Conservation (phyloP, 2,329 filamentous ascomycete genomes). For the Gremmenia infestans region DNA sequence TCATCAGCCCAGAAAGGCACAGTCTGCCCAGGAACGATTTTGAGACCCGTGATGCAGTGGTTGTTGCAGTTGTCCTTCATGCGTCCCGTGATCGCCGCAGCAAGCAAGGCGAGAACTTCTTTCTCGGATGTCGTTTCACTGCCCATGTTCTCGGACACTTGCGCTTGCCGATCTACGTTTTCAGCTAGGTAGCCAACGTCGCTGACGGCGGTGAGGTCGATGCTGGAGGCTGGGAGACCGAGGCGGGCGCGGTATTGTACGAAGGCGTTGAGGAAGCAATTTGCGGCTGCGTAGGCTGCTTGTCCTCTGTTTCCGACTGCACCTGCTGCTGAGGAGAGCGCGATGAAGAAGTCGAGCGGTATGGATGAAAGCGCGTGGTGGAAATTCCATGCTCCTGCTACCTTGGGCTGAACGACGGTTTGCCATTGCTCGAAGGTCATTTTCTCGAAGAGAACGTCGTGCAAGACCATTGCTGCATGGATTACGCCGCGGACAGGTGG, state of each 20-base stretch:
- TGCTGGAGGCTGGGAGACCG: conserved; percentile 18
- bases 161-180: conserved; percentile 13
- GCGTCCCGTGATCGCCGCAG: conserved; percentile 24
- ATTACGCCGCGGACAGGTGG: conserved; percentile 23
- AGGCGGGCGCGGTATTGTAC: conserved; percentile 16
- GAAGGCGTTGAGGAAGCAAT: conserved; percentile 29
- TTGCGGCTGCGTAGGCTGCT: conserved; percentile 31
- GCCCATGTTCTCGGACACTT: conserved; percentile 14
- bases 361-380: conserved; percentile 14
- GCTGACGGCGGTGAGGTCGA: conserved; percentile 21
- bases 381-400: conserved; percentile 23
- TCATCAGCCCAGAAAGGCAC: conserved; percentile 30
- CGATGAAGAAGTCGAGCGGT: conserved; percentile 33
- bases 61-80: conserved; percentile 9
- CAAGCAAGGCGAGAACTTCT: conserved; percentile 24
- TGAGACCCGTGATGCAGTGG: conserved; percentile 24
- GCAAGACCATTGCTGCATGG: conserved; percentile 26
- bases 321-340: conserved; percentile 19
- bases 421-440: conserved; percentile 34
- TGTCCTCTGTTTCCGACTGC: conserved; percentile 25
- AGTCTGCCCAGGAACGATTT: conserved; percentile 6
- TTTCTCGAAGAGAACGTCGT: conserved; percentile 24
- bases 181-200: conserved; percentile 30
- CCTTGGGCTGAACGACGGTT: conserved; percentile 33
- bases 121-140: conserved; percentile 15